phyloP scores from a whole-genome alignment of 306 rosid genomes.

The Abrus precatorius region DNA sequence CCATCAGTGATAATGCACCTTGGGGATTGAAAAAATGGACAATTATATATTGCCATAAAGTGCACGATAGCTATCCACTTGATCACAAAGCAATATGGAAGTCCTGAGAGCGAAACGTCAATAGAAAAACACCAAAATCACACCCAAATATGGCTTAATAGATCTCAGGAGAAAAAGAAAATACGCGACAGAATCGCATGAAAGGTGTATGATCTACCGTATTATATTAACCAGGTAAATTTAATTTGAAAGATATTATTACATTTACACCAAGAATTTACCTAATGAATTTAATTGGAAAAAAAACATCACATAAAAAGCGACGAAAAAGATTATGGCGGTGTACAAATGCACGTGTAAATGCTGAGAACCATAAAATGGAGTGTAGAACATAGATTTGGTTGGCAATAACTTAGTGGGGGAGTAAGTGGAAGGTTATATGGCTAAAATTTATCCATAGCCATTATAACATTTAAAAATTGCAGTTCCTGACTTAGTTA shows the following conservation, averaged over 20 bases:
- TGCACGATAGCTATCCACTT: background rate
- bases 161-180: background rate
- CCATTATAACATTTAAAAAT: background rate
- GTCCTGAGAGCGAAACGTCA: background rate
- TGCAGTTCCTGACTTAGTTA: background rate
- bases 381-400: constrained; percentile 38
- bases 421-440: constrained; percentile 45
- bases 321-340: background rate
- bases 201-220: background rate
- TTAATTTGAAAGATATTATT: background rate
- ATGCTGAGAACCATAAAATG: constrained; percentile 26
- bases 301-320: background rate
- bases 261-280: background rate
- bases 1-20: background rate
- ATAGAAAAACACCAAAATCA: background rate
- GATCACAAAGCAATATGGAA: background rate
- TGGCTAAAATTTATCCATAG: constrained; percentile 19
- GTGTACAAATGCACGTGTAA: constrained; percentile 39
- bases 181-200: background rate
- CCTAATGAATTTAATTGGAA: background rate
- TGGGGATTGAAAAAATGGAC: background rate
- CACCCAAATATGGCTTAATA: background rate
- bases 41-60: background rate
- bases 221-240: background rate
- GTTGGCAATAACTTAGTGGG: constrained; percentile 47